Base-by-base conservation (phyloP, 495 filamentous ascomycete genomes). In the Hypoxylon intermedium region DNA sequence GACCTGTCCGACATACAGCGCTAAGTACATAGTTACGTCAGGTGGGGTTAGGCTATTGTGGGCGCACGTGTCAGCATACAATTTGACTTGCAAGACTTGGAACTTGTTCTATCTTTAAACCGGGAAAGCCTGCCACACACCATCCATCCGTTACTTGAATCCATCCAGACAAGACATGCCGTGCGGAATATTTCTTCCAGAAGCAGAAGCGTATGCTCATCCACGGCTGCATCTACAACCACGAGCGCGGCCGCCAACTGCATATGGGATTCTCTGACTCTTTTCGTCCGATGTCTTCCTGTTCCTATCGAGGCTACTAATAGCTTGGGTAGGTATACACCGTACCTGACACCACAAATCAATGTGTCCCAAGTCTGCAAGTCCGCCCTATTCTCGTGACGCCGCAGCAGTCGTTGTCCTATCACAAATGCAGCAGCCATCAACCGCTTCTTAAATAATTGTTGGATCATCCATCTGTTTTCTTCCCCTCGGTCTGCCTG, bases 341-440 rank as follows among this genome's bases (percentile, higher is more conserved):
- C n/a, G n/a, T n/a, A n/a, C n/a, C n/a, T n/a, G n/a, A n/a, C n/a
- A n/a, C n/a, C n/a, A 16, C 13, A 20, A 18, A 3, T 53, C 33
- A 7, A 52, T 48, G 55, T 58, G 52, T n/a, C n/a, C n/a, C n/a
- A n/a, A n/a, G n/a, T n/a, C 31, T 46, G 51, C 28, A 63, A 63
- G 65, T 58, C 47, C 38, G 51, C 68, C 54, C 53, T 50, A 42
- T 58, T 53, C 55, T 45, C 42, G 65, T 70, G 33, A 68, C 54
- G 59, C 65, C 58, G 51, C 55, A 62, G 54, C 18, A 51, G 60
- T 71, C 58, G 37, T 60, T 42, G 44, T 50, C 45, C 30, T 65
- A 50, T 65, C 46, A 50, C 57, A 55, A 44, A 53, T 41, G 34
- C 44, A 58, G 44, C 42, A 52, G 28, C 54, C 48, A 46, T 58